Evolutionary conservation across 768 basidiomycete genomes (phyloP), one percentile per base, ranked within the genome.

Genomic region (Amanita inopinata): DNA sequence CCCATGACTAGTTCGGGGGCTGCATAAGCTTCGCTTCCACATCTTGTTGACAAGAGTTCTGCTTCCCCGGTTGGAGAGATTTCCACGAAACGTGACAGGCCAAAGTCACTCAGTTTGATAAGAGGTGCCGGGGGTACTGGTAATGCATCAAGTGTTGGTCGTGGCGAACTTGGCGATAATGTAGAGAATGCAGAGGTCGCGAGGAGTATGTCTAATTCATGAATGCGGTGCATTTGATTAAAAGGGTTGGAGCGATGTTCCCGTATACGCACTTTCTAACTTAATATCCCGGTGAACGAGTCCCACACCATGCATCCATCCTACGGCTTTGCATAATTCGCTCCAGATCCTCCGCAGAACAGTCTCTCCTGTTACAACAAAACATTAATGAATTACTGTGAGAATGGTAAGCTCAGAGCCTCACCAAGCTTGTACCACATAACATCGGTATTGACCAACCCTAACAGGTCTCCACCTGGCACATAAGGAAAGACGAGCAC

Each of bases 201-300:
- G 34, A 91, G 68, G 35, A 91, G 72, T 52, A 90, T 83, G 55
- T 89, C 85, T 89, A 56, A 5, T 17, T 18, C 14, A 19, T 17
- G 22, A 19, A 2, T n/a, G n/a, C n/a, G n/a, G n/a, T n/a, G n/a
- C n/a, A 9, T 27, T 19, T 40, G 34, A 14, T 22, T 49, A 20
- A 41, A 44, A 32, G 35, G 32, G 46, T 9, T 23, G 34, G 17
- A 45, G 31, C 18, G 8, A 38, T 19, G 20, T 31, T 14, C n/a
- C 25, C 15, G 28, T 9, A 45, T 12, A 27, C 42, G 38, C 22
- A 80, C 79, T 81, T 59, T 83, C 80, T n/a, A 83, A 76, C 63
- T 94, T 94, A 63, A 94, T 79, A 61, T 93, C 91, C 3, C 91
- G 73, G 59, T 94, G 91, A 1, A 94, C 89, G 30, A 92, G 69